Base-by-base conservation (phyloP, 176 grass and related monocot species). In the Eleusine coracana region DNA sequence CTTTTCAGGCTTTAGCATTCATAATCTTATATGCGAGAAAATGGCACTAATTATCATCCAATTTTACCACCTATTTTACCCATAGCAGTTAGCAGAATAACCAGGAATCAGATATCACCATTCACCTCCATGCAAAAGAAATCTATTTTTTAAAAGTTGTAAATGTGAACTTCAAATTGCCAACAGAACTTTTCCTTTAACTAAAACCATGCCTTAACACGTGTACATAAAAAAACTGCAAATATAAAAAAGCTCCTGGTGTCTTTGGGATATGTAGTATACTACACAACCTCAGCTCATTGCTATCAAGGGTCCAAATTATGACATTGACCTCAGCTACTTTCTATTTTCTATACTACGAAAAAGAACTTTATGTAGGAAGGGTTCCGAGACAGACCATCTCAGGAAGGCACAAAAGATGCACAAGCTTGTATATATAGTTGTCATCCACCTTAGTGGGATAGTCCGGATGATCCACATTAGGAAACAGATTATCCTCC, bases 371-470 rank as follows among this genome's bases (percentile, higher is more conserved):
- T 50, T 21, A 44, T 52, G 63, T 21, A 78, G 74, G 34, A 39
- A 56, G 16, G 83, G 41, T 46, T 29, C 13, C 18, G 14, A 85
- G 54, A 56, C 75, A 40, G 27, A 85, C 75, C 75, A 85, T 78
- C 17, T 85, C 75, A 52, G 83, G 83, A 7, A 85, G 67, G 75
- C 66, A 85, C 36, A 85, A 67, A 21, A 85, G 75, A 52, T 85
- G 44, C 11, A 85, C 41, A 34, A 85, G 83, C 75, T 65, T 85
- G 75, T 39, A 85, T 56, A 72, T 17, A 60, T 71, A 85, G 41
- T 62, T 60, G 12, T 5, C 1, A 85, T 70, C 60, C 3, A 42
- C 25, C 25, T 25, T 25, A 25, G 25, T 25, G 25, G 25, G 25
- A 25, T 25, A 25, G 25, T 25, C 25, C 38, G 18, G 49, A 74